A percentile compares a stretch with the other conserved stretches of the same genome.
These are phyloP conservation scores for Hygrophila difformis DNA, from an alignment of 257 asterid genomes.

Conservation along the genomic window DNA sequence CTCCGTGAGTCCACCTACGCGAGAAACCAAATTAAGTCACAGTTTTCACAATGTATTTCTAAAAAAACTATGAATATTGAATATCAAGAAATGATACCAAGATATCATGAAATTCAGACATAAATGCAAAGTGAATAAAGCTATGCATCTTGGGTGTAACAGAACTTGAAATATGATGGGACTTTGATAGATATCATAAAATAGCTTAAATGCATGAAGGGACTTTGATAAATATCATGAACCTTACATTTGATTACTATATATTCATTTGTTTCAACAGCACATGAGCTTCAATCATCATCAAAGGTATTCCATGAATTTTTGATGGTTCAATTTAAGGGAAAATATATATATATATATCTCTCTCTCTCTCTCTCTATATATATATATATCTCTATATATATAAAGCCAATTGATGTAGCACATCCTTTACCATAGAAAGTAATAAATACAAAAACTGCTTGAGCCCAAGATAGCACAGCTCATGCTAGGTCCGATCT, in stretches of 20 bases:
- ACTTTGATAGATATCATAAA: too few relatives aligned
- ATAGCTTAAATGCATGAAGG: not conserved
- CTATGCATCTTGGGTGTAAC: too few relatives aligned
- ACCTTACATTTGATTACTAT: too few relatives aligned
- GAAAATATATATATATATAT: too few relatives aligned
- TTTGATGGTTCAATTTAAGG: not conserved
- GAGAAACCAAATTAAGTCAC: conserved; percentile 4
- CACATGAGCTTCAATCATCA: not conserved
- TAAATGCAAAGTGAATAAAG: not conserved
- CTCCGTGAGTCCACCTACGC: conserved; percentile 86
- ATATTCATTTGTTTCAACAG: not conserved
- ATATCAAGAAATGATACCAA: too few relatives aligned
- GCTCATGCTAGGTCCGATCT: conserved; percentile 2
- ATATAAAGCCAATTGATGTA: too few relatives aligned
- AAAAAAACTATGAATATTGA: too few relatives aligned
- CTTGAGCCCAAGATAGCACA: not conserved
- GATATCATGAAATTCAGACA: too few relatives aligned
- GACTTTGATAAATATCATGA: not conserved
- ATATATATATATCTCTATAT: too few relatives aligned
- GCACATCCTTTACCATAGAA: not conserved
- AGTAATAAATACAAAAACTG: conserved; percentile 1
- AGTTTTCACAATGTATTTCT: too few relatives aligned
- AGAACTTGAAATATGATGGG: too few relatives aligned
- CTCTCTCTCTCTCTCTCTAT: too few relatives aligned
- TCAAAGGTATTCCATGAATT: not conserved